Conservation (phyloP, 1,284 basidiomycete genomes). For the Rhodotorula glutinis region DNA sequence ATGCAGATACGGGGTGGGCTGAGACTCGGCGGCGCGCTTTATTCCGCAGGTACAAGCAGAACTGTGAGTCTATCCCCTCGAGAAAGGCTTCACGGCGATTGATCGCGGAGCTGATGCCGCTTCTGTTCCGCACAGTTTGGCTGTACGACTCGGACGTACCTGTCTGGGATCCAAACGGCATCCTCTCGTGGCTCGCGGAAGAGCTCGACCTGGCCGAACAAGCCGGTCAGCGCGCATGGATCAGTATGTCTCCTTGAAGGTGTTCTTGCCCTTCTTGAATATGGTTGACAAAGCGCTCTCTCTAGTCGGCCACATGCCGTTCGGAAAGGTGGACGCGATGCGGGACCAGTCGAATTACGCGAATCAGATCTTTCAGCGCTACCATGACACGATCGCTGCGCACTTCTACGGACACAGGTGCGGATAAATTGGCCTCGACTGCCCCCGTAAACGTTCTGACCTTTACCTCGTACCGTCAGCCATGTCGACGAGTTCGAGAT, state of each 20-base stretch:
- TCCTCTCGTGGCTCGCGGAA: slow-evolving; percentile 53
- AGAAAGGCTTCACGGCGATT: too few relatives aligned
- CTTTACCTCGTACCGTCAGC: background rate
- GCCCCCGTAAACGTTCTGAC: too few relatives aligned
- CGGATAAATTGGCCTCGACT: background rate
- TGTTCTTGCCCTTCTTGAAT: too few relatives aligned
- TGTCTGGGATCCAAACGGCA: slow-evolving; percentile 53
- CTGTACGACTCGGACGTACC: slow-evolving; percentile 53
- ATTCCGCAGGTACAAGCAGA: slow-evolving; percentile 10
- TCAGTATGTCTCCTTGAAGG: slow-evolving; percentile 17
- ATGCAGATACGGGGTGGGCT: too few relatives aligned
- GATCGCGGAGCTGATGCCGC: background rate
- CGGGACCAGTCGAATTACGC: slow-evolving; percentile 44
- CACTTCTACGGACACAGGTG: slow-evolving; percentile 57
- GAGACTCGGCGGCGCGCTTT: too few relatives aligned
- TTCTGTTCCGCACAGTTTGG: slow-evolving; percentile 51
- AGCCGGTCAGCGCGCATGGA: slow-evolving; percentile 56
- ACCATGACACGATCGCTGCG: slow-evolving; percentile 58
- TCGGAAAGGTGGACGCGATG: slow-evolving; percentile 55
- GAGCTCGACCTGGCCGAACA: slow-evolving; percentile 59
- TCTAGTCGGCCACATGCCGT: slow-evolving; percentile 43
- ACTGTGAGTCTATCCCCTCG: background rate
- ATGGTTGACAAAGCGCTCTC: background rate
- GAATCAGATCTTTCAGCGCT: slow-evolving; percentile 59
- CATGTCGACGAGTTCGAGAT: slow-evolving; percentile 59